Percentiles rank a stretch among this genome's conserved stretches.
Conservation (phyloP, 2,329 filamentous ascomycete genomes). For the Zymoseptoria tritici region DNA sequence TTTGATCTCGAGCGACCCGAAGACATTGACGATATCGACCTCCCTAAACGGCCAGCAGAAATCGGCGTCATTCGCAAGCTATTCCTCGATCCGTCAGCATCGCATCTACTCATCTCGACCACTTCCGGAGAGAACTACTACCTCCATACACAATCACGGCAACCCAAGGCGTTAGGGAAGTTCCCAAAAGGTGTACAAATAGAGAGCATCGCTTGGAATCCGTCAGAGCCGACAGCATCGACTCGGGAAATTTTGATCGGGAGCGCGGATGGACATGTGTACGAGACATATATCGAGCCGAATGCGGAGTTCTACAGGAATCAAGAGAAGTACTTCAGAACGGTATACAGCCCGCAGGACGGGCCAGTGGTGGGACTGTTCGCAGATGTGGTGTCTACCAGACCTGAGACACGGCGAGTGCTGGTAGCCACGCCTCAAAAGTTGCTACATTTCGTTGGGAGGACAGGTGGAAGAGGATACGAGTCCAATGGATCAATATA, state of each 20-base stretch:
- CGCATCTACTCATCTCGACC: conserved; percentile 86
- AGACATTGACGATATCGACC: conserved; percentile 97
- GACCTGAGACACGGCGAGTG: conserved; percentile 66
- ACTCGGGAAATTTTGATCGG: conserved; percentile 91
- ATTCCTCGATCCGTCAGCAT: conserved; percentile 95
- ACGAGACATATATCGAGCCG: conserved; percentile 91
- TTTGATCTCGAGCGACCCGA: conserved; percentile 91
- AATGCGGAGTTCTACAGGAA: conserved; percentile 90
- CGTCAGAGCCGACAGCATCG: conserved; percentile 82
- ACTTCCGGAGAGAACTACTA: conserved; percentile 95
- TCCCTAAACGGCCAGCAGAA: conserved; percentile 87
- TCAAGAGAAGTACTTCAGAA: conserved; percentile 86
- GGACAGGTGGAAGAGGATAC: conserved; percentile 60
- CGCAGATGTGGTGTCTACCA: conserved; percentile 65
- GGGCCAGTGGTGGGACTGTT: conserved; percentile 79
- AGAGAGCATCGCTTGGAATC: conserved; percentile 91
- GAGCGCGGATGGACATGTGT: conserved; percentile 87
- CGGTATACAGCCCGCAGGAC: conserved; percentile 73
- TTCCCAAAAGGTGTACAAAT: conserved; percentile 73
- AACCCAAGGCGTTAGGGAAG: conserved; percentile 72
- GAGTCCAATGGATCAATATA: conserved; percentile 84
- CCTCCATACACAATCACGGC: conserved; percentile 87
- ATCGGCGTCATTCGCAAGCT: conserved; percentile 88
- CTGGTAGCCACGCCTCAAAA: conserved; percentile 71
- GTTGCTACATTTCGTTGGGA: conserved; percentile 74